Evolutionary conservation across 2,329 filamentous ascomycete genomes (phyloP).

Genomic region (Falciphora oryzae): DNA sequence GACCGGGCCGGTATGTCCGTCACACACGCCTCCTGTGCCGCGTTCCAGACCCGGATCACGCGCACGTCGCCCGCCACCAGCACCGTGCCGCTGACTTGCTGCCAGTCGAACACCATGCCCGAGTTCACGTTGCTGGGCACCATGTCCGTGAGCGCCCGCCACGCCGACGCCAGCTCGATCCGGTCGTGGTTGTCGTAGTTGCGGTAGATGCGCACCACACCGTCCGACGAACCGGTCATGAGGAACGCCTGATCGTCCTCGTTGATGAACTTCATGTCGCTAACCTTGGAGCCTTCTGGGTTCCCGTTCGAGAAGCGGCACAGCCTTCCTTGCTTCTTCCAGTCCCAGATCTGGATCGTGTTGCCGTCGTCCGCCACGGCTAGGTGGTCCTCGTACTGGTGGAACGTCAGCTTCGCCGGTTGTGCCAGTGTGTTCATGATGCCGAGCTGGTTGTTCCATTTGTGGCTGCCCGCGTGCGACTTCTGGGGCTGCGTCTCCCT

Average conservation of each 20-base stretch:
- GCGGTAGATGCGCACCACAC: slow-evolving; percentile 87
- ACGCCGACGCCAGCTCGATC: slow-evolving; percentile 82
- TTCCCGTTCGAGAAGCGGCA: slow-evolving; percentile 93
- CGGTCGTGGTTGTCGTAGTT: slow-evolving; percentile 76
- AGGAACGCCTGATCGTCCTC: slow-evolving; percentile 94
- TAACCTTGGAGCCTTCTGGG: slow-evolving; percentile 83
- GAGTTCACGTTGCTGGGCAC: slow-evolving; percentile 92
- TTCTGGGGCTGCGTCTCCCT: slow-evolving; percentile 92
- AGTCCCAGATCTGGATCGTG: slow-evolving; percentile 89
- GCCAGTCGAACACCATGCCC: slow-evolving; percentile 97
- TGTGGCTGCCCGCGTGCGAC: slow-evolving; percentile 74
- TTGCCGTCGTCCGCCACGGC: slow-evolving; percentile 91
- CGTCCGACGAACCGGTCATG: slow-evolving; percentile 93
- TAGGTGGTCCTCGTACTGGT: slow-evolving; percentile 95
- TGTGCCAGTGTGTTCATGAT: slow-evolving; percentile 87
- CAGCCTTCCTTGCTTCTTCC: slow-evolving; percentile 68
- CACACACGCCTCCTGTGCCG: slow-evolving; percentile 84
- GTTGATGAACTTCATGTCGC: slow-evolving; percentile 95
- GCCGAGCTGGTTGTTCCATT: slow-evolving; percentile 78
- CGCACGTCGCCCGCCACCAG: slow-evolving; percentile 96
- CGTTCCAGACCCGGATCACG: slow-evolving; percentile 94
- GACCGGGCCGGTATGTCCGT: slow-evolving; percentile 93
- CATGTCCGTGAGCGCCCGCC: slow-evolving; percentile 88
- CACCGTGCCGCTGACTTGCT: slow-evolving; percentile 91
- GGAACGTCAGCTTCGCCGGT: slow-evolving; percentile 88